These are phyloP conservation scores for Pseudopithomyces maydicus DNA, from an alignment of 2,329 filamentous ascomycete species.

Conservation along the genomic window DNA sequence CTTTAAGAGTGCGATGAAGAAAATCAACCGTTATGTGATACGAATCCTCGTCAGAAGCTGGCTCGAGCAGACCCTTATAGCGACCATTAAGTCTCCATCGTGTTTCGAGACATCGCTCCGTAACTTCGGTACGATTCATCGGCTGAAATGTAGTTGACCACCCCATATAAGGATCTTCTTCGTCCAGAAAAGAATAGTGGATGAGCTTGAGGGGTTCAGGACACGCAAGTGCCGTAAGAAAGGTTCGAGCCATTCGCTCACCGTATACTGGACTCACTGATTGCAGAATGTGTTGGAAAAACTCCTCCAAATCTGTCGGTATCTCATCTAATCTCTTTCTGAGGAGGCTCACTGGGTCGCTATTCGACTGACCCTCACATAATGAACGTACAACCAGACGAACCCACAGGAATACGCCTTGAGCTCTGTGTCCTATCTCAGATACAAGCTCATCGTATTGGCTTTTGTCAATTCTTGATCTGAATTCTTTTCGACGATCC, in stretches of 20 bases:
- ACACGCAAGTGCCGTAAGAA: not conserved
- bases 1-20: slow-evolving; percentile 4
- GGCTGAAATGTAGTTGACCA: not conserved
- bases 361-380: not conserved
- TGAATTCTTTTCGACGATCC: too few species aligned
- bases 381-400: slow-evolving; percentile 2
- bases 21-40: not conserved
- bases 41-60: not conserved
- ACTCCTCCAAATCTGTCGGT: slow-evolving; percentile 1
- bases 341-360: not conserved
- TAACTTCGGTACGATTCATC: not conserved
- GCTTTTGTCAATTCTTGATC: not conserved
- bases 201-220: not conserved
- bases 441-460: not conserved
- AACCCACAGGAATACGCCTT: slow-evolving; percentile 7
- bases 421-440: not conserved
- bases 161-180: slow-evolving; percentile 1
- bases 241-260: not conserved
- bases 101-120: not conserved
- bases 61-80: slow-evolving; percentile 8
- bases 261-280: not conserved
- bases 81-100: not conserved
- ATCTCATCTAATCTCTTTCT: not conserved
- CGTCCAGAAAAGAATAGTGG: slow-evolving; percentile 1
- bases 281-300: not conserved